Conservation (phyloP, 352 stramenopile genomes). For the Aphanomyces euteiches region DNA sequence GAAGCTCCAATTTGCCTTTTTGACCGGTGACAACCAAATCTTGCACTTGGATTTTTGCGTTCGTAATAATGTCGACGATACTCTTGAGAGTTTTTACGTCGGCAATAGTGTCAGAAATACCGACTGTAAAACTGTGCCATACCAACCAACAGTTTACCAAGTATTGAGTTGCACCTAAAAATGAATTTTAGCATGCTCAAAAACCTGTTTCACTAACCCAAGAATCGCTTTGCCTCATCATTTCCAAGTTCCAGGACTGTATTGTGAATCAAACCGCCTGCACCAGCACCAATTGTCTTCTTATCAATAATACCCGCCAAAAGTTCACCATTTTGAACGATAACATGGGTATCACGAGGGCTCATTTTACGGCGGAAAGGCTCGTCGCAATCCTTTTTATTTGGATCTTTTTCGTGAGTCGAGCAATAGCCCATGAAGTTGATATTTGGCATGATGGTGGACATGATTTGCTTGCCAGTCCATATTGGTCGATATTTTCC, state of each 20-base stretch:
- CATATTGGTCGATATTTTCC: constrained; percentile 89
- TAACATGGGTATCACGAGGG: constrained; percentile 95
- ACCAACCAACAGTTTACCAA: constrained; percentile 99
- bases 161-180: constrained; percentile 87
- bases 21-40: constrained; percentile 96
- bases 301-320: constrained; percentile 99
- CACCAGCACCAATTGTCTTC: constrained; percentile 97
- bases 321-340: constrained; percentile 96
- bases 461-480: constrained; percentile 99
- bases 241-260: constrained; percentile 92
- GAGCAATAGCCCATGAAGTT: constrained; percentile 95
- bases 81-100: constrained; percentile 97
- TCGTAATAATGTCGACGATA: constrained; percentile 98
- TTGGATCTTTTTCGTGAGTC: constrained; percentile 79
- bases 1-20: constrained; percentile 95
- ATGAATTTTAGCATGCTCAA: neutral
- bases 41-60: constrained; percentile 94
- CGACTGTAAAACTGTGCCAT: constrained; percentile 97
- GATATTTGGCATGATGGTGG: constrained; percentile 94
- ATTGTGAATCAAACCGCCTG: constrained; percentile 96
- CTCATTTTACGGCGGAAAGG: constrained; percentile 73
- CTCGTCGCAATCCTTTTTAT: constrained; percentile 18
- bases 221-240: constrained; percentile 84
- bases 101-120: constrained; percentile 97
- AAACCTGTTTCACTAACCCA: constrained; percentile 39